Evolutionary conservation across 768 basidiomycete genomes (phyloP), one percentile per base, ranked within the genome.

Genomic region (Dacryopinax spathularia): DNA sequence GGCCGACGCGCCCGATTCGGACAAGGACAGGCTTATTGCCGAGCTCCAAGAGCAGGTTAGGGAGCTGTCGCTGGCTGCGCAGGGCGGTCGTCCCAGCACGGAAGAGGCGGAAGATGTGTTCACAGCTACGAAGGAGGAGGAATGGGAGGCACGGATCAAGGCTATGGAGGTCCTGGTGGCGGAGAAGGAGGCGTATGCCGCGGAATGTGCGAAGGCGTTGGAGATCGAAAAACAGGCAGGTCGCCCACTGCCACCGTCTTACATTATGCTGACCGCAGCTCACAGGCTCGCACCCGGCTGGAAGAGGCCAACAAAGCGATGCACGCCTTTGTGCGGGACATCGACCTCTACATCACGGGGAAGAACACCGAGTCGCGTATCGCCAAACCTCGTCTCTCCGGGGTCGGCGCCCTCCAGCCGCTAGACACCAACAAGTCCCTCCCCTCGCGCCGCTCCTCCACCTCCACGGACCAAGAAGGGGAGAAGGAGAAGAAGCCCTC

Each of bases 281-380:
- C 64, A 77, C 87, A 60, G 71, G n/a, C n/a, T n/a, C n/a, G n/a
- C n/a, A n/a, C 75, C 34, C 84, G 84, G 67, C 73, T 91, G 60
- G 89, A 91, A 71, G 85, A 85, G 43, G 89, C 91, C 74, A 81
- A 89, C 35, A 78, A 83, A 25, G 89, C 88, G 9, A 77, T 92
- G 37, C 82, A 87, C 2, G 81, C 88, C 5, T 92, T 92, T 68
- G 90, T 92, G 44, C 79, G 78, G 72, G 89, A 87, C 72, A 89
- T 91, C 69, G 90, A 92, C 63, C 62, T 62, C 20, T 64, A 68
- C 33, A 65, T 68, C 33, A 33, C 12, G 25, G 34, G 48, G 13
- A 56, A 56, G 48, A 29, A 10, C 48, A 20, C 29, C 9, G 48
- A 56, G 31, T 56, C 48, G 10, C 48, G 48, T 5, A 56, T 56